phyloP scores from a whole-genome alignment of 352 stramenopile genomes.

The Globisporangium spiculum region DNA sequence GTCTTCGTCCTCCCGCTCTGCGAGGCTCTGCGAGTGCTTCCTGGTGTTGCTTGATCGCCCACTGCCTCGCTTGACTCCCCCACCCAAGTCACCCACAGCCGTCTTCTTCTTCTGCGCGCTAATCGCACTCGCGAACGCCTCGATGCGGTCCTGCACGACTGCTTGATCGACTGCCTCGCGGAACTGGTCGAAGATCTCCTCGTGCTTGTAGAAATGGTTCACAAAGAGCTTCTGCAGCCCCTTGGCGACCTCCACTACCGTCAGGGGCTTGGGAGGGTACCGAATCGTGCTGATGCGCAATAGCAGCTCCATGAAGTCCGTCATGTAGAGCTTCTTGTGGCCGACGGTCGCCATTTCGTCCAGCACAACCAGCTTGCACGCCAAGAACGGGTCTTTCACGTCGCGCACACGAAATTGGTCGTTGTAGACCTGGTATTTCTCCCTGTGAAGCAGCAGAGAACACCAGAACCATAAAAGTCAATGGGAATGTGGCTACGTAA shows the following conservation, averaged over 20 bases:
- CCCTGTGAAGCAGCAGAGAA: slow-evolving; percentile 19
- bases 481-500: not conserved
- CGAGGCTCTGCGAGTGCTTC: not conserved
- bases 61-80: not conserved
- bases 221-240: slow-evolving; percentile 60
- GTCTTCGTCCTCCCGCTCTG: not conserved
- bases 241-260: slow-evolving; percentile 38
- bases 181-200: slow-evolving; percentile 58
- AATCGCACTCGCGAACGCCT: slow-evolving; percentile 57
- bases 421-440: slow-evolving; percentile 64
- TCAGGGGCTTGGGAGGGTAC: slow-evolving; percentile 43
- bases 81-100: not conserved
- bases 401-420: slow-evolving; percentile 65
- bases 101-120: slow-evolving; percentile 24
- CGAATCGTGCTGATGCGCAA: slow-evolving; percentile 56
- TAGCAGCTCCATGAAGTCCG: slow-evolving; percentile 78
- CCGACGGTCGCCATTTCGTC: slow-evolving; percentile 71
- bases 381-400: slow-evolving; percentile 65
- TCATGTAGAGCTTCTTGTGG: slow-evolving; percentile 74
- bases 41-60: not conserved
- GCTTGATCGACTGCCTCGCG: slow-evolving; percentile 55
- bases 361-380: slow-evolving; percentile 68
- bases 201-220: slow-evolving; percentile 69
- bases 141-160: slow-evolving; percentile 53
- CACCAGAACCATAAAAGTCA: too few species aligned